Conservation (phyloP, 2,329 filamentous ascomycete genomes). For the Scortechinia acanthostroma region DNA sequence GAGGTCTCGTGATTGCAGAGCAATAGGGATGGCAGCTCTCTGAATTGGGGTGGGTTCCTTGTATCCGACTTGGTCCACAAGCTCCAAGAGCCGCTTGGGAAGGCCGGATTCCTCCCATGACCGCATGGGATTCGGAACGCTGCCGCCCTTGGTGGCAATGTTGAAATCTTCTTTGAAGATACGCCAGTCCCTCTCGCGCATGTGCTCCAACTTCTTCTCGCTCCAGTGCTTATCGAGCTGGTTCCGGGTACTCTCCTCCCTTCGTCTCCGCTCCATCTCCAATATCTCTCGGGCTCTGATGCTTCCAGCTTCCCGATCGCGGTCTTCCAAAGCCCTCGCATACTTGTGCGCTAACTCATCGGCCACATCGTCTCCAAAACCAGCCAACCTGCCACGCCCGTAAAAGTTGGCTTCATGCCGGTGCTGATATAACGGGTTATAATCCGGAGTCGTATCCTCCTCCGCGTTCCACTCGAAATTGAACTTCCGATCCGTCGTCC, state of each 20-base stretch:
- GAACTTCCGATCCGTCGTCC: conserved; percentile 93
- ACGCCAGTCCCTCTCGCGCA: conserved; percentile 96
- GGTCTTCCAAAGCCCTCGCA: conserved; percentile 65
- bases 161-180: conserved; percentile 99
- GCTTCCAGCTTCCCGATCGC: conserved; percentile 69
- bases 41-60: conserved; percentile 87
- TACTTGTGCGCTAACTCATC: conserved; percentile 47
- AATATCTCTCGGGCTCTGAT: conserved; percentile 73
- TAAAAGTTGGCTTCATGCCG: not conserved
- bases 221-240: conserved; percentile 90
- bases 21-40: conserved; percentile 89
- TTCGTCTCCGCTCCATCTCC: conserved; percentile 75
- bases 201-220: conserved; percentile 83
- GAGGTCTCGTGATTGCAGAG: conserved; percentile 84
- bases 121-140: conserved; percentile 92
- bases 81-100: conserved; percentile 70
- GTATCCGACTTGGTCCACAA: conserved; percentile 81
- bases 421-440: not conserved
- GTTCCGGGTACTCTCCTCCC: conserved; percentile 66
- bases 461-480: conserved; percentile 97
- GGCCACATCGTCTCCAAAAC: conserved; percentile 42
- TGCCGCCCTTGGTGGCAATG: conserved; percentile 86
- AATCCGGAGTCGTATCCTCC: conserved; percentile 70
- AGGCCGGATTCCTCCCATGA: conserved; percentile 82
- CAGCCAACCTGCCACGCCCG: conserved; percentile 25